phyloP scores from a whole-genome alignment of 495 filamentous ascomycete genomes.

The Daldinia decipiens region DNA sequence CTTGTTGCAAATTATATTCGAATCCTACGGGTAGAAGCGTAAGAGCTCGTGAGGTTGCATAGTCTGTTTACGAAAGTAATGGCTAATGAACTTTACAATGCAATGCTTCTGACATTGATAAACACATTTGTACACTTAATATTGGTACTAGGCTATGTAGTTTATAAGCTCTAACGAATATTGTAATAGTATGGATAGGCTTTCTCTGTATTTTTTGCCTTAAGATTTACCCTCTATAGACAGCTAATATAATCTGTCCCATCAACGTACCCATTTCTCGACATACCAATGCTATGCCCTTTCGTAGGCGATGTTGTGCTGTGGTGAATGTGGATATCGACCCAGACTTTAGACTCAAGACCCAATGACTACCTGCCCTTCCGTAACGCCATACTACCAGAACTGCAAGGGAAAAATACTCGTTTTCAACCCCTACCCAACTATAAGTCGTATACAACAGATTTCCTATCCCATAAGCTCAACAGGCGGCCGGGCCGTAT shows the following conservation, averaged over 20 bases:
- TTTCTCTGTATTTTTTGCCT: not conserved
- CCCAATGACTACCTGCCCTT: not conserved
- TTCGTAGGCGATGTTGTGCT: constrained; percentile 20
- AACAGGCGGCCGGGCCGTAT: constrained; percentile 87
- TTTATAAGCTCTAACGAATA: constrained; percentile 7
- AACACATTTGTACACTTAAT: constrained; percentile 24
- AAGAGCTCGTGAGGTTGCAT: not conserved
- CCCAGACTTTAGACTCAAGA: constrained; percentile 1
- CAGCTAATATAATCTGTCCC: not conserved
- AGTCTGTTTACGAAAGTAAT: not conserved
- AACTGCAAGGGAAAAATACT: constrained; percentile 20
- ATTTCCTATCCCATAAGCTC: constrained; percentile 77
- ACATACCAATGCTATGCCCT: constrained; percentile 14
- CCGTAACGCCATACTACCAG: constrained; percentile 40
- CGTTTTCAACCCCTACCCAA: constrained; percentile 13
- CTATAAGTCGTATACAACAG: not conserved
- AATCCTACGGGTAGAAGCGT: not conserved
- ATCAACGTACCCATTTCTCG: not conserved
- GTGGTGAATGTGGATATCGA: constrained; percentile 12
- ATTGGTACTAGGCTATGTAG: constrained; percentile 18
- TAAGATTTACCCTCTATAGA: not conserved
- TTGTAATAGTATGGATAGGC: constrained; percentile 10
- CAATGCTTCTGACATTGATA: not conserved
- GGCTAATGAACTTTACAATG: not conserved
- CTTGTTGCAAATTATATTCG: not conserved